Base-by-base conservation (phyloP, 2,329 filamentous ascomycete genomes). In the Alternaria solani region DNA sequence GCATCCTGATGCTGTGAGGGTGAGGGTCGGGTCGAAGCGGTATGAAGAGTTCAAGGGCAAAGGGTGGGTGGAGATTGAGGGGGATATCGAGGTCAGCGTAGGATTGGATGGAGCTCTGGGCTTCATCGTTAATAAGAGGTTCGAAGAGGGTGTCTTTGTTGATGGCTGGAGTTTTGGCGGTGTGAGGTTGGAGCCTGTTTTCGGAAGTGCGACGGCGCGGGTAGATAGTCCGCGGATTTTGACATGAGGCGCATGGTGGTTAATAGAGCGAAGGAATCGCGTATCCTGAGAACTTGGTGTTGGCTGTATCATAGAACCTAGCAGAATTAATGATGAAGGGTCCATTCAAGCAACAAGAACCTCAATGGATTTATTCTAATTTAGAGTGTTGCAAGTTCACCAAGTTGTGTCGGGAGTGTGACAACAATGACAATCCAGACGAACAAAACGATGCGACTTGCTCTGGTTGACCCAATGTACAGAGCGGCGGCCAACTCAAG, bases 141-240 rank as follows among this genome's bases (percentile, higher is more conserved):
- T 59, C 32, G 63, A 75, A 51, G 70, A 78, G 59, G 75, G 67
- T 3, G 65, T 68, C 8, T 59, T 55, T 34, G 65, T 78, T 1
- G 75, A 75, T 61, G 78, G 78, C 0, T 80, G 76, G 76, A 77
- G 70, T 53, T 79, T 80, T 68, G 77, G 77, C 0, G 78, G 78
- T 1, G 75, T 80, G 36, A 67, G 74, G 46, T 39, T 80, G 56
- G 70, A 79, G 62, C 77, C 77, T 1, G 65, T 78, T 7, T 77
- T 78, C 64, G 70, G 64, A 11, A 32, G 20, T n/a, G 46, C 30
- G 41, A 12, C 16, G 26, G 62, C 23, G 36, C n/a, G 26, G 32
- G 38, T 57, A n/a, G 61, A 43, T 2, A 65, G 59, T 54, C 63
- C 61, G 26, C 53, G 56, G 62, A 38, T 55, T 3, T 20, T 48